phyloP scores from a whole-genome alignment of 495 filamentous ascomycete genomes.

The Aspergillus olivimuriae region DNA sequence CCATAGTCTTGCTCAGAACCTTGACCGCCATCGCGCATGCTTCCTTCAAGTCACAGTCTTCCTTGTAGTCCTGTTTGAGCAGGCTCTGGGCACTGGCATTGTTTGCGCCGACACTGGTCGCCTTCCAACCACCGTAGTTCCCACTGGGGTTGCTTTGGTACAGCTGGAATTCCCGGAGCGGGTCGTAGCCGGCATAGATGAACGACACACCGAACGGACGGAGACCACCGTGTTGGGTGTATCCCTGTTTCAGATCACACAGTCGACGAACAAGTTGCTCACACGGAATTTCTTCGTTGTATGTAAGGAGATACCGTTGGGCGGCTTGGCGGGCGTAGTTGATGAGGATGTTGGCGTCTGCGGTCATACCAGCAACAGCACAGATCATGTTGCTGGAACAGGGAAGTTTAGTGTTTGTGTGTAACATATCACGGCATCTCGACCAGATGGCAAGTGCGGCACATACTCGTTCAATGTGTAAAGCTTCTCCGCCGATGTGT shows the following conservation, averaged over 20 bases:
- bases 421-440: too few relatives aligned
- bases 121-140: constrained; percentile 99
- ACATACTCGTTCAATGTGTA: constrained; percentile 96
- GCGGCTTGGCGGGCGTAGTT: constrained; percentile 97
- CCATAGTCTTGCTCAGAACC: constrained; percentile 99
- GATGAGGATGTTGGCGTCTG: constrained; percentile 99
- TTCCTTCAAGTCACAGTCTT: constrained; percentile 91
- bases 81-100: constrained; percentile 96
- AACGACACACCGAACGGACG: constrained; percentile 98
- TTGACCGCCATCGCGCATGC: constrained; percentile 97
- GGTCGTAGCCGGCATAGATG: constrained; percentile 98
- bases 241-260: constrained; percentile 98
- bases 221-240: constrained; percentile 97
- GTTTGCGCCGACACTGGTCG: constrained; percentile 94
- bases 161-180: constrained; percentile 91
- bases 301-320: constrained; percentile 94
- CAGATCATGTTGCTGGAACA: constrained; percentile 96
- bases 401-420: too few relatives aligned
- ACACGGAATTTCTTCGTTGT: constrained; percentile 99
- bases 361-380: constrained; percentile 97
- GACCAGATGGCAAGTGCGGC: background rate
- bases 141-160: constrained; percentile 99
- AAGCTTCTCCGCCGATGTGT: constrained; percentile 98
- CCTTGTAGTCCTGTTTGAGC: constrained; percentile 99
- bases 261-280: constrained; percentile 95